phyloP scores from a whole-genome alignment of 345 rosid species.

The Eucalyptus sideroxylon region DNA sequence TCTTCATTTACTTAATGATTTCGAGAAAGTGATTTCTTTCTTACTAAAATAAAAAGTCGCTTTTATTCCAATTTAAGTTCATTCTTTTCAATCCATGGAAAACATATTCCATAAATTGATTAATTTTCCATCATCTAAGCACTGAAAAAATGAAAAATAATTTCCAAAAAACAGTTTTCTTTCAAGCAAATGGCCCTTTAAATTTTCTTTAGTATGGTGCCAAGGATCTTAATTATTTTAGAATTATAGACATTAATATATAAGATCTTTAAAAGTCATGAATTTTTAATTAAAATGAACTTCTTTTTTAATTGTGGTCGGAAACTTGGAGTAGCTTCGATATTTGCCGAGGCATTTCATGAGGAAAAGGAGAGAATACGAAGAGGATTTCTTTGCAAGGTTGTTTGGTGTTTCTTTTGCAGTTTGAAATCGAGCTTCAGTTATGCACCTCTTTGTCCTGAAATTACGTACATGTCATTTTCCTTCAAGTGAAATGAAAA shows the following conservation, averaged over 20 bases:
- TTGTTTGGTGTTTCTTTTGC: background rate
- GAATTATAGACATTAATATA: background rate
- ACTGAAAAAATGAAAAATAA: background rate
- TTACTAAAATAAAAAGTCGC: fast-evolving
- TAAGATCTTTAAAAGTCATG: background rate
- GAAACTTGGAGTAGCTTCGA: background rate
- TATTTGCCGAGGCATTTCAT: background rate
- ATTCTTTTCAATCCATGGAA: background rate
- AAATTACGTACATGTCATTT: too few relatives aligned
- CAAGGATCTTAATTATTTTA: background rate
- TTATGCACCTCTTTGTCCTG: background rate
- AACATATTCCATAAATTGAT: fast-evolving
- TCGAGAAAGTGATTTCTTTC: background rate
- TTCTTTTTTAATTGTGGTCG: background rate
- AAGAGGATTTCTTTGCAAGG: background rate
- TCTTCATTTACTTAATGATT: background rate
- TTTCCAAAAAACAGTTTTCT: background rate
- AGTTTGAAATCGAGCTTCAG: background rate
- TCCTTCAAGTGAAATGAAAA: too few relatives aligned
- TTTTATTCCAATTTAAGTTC: background rate
- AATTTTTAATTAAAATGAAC: background rate
- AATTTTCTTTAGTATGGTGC: background rate
- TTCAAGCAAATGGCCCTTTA: background rate
- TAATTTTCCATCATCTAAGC: background rate
- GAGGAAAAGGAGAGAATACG: background rate